phyloP scores from a whole-genome alignment of 345 rosid genomes.

The Melastoma malabathricum region DNA sequence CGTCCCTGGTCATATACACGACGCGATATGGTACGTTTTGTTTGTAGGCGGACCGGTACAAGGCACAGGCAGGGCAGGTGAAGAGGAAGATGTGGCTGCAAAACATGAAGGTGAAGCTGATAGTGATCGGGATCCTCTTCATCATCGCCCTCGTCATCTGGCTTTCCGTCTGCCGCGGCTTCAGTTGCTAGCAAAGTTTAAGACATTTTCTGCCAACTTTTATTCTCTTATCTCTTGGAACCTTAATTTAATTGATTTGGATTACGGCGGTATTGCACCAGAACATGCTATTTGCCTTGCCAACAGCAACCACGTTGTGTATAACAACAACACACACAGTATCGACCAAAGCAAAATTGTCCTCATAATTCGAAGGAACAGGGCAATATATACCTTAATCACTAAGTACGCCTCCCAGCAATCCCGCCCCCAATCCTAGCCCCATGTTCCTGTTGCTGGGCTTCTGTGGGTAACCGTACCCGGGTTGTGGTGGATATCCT shows the following conservation, averaged over 20 bases:
- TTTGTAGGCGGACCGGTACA: constrained; percentile 4
- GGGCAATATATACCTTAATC: no score
- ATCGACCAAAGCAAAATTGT: no score
- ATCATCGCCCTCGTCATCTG: constrained; percentile 6
- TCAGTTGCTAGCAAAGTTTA: constrained; percentile 3
- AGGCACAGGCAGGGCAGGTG: background rate
- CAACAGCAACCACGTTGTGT: no score
- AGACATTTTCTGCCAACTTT: no score
- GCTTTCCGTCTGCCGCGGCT: constrained; percentile 12
- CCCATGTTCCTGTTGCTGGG: constrained; percentile 42
- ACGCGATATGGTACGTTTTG: no score
- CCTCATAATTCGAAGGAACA: no score
- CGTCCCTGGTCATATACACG: no score
- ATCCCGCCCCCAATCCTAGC: constrained; percentile 57
- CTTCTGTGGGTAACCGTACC: constrained; percentile 29
- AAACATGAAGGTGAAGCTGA: constrained; percentile 15
- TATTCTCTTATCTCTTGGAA: no score
- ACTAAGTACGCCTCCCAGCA: constrained; percentile 62
- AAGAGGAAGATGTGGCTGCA: constrained; percentile 12
- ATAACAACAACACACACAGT: no score
- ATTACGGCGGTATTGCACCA: no score
- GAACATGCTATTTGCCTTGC: no score
- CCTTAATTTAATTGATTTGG: no score
- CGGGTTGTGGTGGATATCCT: constrained; percentile 18
- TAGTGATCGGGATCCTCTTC: constrained; percentile 5